Evolutionary conservation across 306 rosid genomes (phyloP), one percentile per base, ranked within the genome.

Genomic region (Vigna radiata): DNA sequence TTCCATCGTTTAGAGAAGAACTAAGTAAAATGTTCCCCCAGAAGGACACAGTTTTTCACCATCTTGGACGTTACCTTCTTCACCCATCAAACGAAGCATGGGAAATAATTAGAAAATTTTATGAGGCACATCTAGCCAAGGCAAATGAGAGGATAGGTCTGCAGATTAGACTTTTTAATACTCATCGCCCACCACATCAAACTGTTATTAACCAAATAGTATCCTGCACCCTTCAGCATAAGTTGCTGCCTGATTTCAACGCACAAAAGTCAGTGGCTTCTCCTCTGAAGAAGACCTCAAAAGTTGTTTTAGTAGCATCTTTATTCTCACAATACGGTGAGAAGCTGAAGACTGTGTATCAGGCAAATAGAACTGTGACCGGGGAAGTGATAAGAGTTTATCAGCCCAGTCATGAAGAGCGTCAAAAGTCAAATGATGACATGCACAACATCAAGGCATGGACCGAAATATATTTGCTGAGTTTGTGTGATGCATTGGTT

Each of bases 401-500:
- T 77, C 94, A 91, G 82, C 94, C 93, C 8, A 91, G 97, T 80
- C 97, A 89, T 12, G 97, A 91, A 82, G 92, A 82, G 87, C 81
- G 50, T 56, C 94, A 91, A 79, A 90, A 88, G 68, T 88, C 88
- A 1, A 85, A 84, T 49, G 80, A 85, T 74, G 88, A 48, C 44
- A 81, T 27, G 53, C 97, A 91, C 87, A 91, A 88, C 84, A 79
- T 82, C 1, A 85, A 89, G 89, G 97, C 94, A 65, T 84, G 89
- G 88, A 79, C 92, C 0, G 97, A 91, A 82, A 91, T 91, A 83
- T 91, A 88, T 68, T 68, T 91, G 29, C 82, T 89, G 77, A 91
- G 94, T 79, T 79, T 91, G 82, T 86, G 91, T 43, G 92, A 91
- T 81, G 86, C 82, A 47, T 68, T 91, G 83, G 74, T 91, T 69